Evolutionary conservation across 495 filamentous ascomycete genomes (phyloP).

Genomic region (Pseudotulostoma volvatum): DNA sequence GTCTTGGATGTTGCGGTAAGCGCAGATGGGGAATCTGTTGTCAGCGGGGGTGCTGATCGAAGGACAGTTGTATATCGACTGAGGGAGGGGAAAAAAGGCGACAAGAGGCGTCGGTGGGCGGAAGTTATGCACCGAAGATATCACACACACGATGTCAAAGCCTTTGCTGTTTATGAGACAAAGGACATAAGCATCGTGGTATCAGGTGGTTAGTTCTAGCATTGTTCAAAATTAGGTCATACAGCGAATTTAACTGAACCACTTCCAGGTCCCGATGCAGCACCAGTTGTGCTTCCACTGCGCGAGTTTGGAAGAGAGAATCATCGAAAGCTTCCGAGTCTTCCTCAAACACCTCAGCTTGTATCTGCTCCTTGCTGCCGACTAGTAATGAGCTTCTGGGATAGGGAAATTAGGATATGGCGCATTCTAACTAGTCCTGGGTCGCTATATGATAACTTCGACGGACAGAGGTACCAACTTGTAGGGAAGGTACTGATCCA

Average conservation of each 20-base stretch:
- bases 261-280: constrained; percentile 73
- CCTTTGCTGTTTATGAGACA: constrained; percentile 80
- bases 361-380: constrained; percentile 52
- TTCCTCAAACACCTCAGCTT: constrained; percentile 62
- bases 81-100: constrained; percentile 34
- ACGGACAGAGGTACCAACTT: constrained; percentile 36
- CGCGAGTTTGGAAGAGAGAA: constrained; percentile 65
- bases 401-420: constrained; percentile 76
- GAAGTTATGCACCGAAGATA: constrained; percentile 68
- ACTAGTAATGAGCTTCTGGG: constrained; percentile 85
- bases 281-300: constrained; percentile 64
- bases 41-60: constrained; percentile 84
- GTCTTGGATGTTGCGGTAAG: constrained; percentile 68
- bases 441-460: constrained; percentile 26
- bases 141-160: constrained; percentile 87
- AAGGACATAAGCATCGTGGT: constrained; percentile 70
- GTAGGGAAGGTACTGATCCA: constrained; percentile 55
- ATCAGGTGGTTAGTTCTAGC: constrained; percentile 63
- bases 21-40: constrained; percentile 63
- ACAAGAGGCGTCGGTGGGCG: constrained; percentile 53
- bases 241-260: too few relatives aligned
- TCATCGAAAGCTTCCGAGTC: constrained; percentile 56
- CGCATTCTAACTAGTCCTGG: constrained; percentile 31
- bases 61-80: constrained; percentile 63
- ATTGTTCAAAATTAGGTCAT: too few relatives aligned